Evolutionary conservation across 1,284 basidiomycete species (phyloP).

Genomic region (Termitomyces sp.): DNA sequence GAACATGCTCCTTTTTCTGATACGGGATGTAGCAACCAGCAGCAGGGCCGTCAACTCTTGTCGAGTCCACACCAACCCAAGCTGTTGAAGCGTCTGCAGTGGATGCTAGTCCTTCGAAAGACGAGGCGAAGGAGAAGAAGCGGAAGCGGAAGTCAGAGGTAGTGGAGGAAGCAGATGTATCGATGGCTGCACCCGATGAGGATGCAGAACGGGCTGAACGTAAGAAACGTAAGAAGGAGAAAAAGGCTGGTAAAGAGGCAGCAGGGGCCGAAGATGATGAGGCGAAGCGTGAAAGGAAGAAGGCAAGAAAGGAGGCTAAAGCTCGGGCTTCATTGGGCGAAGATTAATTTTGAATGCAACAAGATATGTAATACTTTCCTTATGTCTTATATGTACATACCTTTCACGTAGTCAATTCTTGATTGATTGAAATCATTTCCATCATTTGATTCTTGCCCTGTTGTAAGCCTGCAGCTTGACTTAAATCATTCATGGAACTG

Average conservation of each 20-base stretch:
- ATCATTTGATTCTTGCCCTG: not conserved
- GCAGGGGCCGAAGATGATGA: conserved; percentile 48
- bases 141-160: conserved; percentile 69
- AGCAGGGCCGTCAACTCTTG: conserved; percentile 36
- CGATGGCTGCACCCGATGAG: conserved; percentile 35
- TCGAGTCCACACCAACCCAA: conserved; percentile 20
- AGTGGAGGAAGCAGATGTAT: conserved; percentile 33
- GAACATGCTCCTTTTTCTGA: conserved; percentile 4
- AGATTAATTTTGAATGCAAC: conserved; percentile 21
- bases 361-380: not conserved
- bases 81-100: conserved; percentile 20
- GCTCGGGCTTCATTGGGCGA: conserved; percentile 43
- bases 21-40: conserved; percentile 33
- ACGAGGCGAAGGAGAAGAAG: conserved; percentile 66
- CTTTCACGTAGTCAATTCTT: not conserved
- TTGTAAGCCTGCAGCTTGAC: too few relatives aligned
- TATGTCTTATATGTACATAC: not conserved
- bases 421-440: not conserved
- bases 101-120: conserved; percentile 38
- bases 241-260: conserved; percentile 45
- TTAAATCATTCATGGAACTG: too few relatives aligned
- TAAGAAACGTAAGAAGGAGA: conserved; percentile 51
- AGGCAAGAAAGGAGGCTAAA: conserved; percentile 70
- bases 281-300: conserved; percentile 54
- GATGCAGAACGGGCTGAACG: conserved; percentile 43